Evolutionary conservation across 768 basidiomycete species (phyloP).

Genomic region (Leccinum subgranulosum): DNA sequence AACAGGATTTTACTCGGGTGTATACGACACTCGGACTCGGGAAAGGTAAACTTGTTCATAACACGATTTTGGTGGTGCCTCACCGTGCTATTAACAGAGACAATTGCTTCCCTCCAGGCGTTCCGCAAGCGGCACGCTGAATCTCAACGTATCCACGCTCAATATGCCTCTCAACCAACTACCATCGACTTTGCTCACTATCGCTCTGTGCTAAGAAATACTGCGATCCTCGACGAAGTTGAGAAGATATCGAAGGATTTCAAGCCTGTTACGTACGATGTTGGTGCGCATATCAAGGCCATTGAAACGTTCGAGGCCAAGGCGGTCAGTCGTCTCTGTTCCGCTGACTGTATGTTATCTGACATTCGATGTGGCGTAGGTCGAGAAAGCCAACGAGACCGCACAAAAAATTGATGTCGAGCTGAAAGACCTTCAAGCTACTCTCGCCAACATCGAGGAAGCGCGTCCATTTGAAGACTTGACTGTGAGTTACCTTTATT

Average conservation of each 20-base stretch:
- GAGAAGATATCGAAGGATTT: conserved; percentile 87
- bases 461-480: conserved; percentile 97
- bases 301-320: conserved; percentile 96
- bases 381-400: conserved; percentile 86
- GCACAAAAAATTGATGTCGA: conserved; percentile 87
- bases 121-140: conserved; percentile 96
- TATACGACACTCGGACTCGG: conserved; percentile 81
- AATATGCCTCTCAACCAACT: conserved; percentile 66
- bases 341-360: conserved; percentile 1
- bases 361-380: conserved; percentile 41
- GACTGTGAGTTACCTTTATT: conserved; percentile 57
- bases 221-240: conserved; percentile 85
- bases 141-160: conserved; percentile 69
- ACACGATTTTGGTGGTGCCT: not conserved
- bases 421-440: conserved; percentile 86
- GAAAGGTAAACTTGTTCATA: conserved; percentile 53
- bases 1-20: conserved; percentile 79
- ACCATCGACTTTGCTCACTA: conserved; percentile 91
- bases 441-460: conserved; percentile 95
- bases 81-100: conserved; percentile 52
- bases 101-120: conserved; percentile 82
- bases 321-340: conserved; percentile 61
- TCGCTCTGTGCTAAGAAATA: conserved; percentile 89
- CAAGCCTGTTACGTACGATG: conserved; percentile 95
- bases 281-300: conserved; percentile 83